Conservation (phyloP, 371 early-diverging fungal species). For the Zancudomyces culisetae region DNA sequence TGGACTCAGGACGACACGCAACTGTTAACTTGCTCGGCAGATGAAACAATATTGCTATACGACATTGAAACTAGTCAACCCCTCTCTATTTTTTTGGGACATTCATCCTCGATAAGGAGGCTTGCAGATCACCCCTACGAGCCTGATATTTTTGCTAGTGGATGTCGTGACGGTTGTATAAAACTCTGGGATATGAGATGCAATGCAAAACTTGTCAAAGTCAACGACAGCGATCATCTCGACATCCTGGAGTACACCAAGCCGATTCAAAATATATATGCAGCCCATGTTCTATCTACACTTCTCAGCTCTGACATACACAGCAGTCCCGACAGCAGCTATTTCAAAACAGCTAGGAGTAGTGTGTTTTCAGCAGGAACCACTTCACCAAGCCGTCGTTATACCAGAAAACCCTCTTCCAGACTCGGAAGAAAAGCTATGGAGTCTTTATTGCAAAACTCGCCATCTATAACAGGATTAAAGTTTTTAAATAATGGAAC, state of each 20-base stretch:
- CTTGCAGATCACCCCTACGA: conserved; percentile 12
- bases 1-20: conserved; percentile 67
- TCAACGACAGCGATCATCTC: conserved; percentile 4
- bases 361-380: not conserved
- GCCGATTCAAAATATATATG: conserved; percentile 10
- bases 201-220: conserved; percentile 6
- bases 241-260: conserved; percentile 7
- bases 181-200: conserved; percentile 22
- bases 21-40: conserved; percentile 68
- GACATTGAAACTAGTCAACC: conserved; percentile 51
- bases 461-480: conserved; percentile 7
- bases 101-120: conserved; percentile 19
- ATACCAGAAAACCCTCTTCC: not conserved
- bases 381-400: not conserved
- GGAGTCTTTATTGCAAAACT: conserved; percentile 5
- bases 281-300: conserved; percentile 11
- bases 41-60: conserved; percentile 77
- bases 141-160: conserved; percentile 13
- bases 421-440: conserved; percentile 4
- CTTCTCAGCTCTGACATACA: not conserved
- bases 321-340: not conserved
- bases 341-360: not conserved
- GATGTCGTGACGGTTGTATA: conserved; percentile 18
- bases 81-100: conserved; percentile 26
- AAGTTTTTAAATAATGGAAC: conserved; percentile 1